These are phyloP conservation scores for Ilyonectria mors-panacis DNA, from an alignment of 2,329 filamentous ascomycete genomes.

Conservation along the genomic window DNA sequence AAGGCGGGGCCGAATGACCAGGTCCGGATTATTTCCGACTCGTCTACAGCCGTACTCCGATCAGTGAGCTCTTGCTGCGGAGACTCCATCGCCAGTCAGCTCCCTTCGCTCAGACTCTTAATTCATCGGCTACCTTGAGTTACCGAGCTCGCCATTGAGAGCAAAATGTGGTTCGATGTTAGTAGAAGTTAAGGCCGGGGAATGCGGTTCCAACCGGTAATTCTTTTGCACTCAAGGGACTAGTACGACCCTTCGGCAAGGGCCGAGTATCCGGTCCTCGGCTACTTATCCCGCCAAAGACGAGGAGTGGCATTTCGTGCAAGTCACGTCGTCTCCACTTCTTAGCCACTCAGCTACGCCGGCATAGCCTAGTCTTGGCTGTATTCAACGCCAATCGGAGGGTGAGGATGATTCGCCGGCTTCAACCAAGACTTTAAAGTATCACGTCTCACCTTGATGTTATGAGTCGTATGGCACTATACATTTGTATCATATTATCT, in stretches of 20 bases:
- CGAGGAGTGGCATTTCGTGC: not conserved
- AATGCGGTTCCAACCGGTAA: not conserved
- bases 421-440: not conserved
- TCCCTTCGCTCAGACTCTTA: not conserved
- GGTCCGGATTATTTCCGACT: too few species aligned
- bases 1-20: too few species aligned
- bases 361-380: not conserved
- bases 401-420: not conserved
- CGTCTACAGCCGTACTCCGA: too few species aligned
- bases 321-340: not conserved
- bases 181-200: not conserved
- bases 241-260: constrained; percentile 3
- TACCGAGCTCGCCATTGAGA: too few species aligned
- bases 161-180: too few species aligned
- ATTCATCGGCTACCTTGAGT: too few species aligned
- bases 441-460: not conserved
- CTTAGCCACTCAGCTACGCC: not conserved
- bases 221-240: not conserved
- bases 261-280: constrained; percentile 23
- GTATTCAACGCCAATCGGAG: not conserved
- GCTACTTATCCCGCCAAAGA: not conserved
- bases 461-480: not conserved
- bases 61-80: too few species aligned
- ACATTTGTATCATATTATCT: not conserved
- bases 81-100: too few species aligned